Evolutionary conservation across 2,329 filamentous ascomycete species (phyloP).

Genomic region (Trichophyton simii): DNA sequence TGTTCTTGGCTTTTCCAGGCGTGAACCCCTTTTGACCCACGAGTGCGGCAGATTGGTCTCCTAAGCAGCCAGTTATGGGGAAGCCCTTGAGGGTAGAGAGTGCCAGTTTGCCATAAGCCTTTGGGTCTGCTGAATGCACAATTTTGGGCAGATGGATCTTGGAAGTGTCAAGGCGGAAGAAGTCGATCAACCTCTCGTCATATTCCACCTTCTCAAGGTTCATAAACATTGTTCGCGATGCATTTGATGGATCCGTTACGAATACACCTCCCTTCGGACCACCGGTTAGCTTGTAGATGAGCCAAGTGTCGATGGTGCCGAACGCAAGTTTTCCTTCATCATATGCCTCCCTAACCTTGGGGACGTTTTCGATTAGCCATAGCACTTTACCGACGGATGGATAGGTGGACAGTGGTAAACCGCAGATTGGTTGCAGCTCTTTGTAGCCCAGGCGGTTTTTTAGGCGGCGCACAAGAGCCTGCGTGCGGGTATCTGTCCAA

Average conservation of each 20-base stretch:
- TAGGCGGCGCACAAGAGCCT: slow-evolving; percentile 61
- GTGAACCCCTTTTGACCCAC: slow-evolving; percentile 81
- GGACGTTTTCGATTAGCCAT: slow-evolving; percentile 66
- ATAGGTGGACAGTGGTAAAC: slow-evolving; percentile 77
- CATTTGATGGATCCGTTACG: slow-evolving; percentile 79
- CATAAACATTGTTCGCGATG: slow-evolving; percentile 93
- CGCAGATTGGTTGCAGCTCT: slow-evolving; percentile 56
- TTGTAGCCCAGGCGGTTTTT: slow-evolving; percentile 58
- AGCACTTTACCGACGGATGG: slow-evolving; percentile 73
- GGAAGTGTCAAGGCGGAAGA: slow-evolving; percentile 58
- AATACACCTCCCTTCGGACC: slow-evolving; percentile 54
- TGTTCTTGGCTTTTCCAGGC: slow-evolving; percentile 77
- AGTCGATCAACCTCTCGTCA: slow-evolving; percentile 61
- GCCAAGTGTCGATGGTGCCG: slow-evolving; percentile 79
- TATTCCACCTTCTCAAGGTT: slow-evolving; percentile 70
- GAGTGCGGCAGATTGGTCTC: slow-evolving; percentile 74
- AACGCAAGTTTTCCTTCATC: slow-evolving; percentile 68
- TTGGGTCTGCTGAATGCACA: slow-evolving; percentile 60
- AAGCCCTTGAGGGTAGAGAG: slow-evolving; percentile 29
- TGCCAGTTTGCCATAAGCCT: slow-evolving; percentile 22
- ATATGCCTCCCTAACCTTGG: slow-evolving; percentile 59
- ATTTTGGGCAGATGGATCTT: slow-evolving; percentile 73
- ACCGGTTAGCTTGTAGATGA: slow-evolving; percentile 70
- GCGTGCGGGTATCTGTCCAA: slow-evolving; percentile 79
- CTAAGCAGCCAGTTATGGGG: slow-evolving; percentile 64